Base-by-base conservation (phyloP, 257 asterid species). In the Solanum commersonii region DNA sequence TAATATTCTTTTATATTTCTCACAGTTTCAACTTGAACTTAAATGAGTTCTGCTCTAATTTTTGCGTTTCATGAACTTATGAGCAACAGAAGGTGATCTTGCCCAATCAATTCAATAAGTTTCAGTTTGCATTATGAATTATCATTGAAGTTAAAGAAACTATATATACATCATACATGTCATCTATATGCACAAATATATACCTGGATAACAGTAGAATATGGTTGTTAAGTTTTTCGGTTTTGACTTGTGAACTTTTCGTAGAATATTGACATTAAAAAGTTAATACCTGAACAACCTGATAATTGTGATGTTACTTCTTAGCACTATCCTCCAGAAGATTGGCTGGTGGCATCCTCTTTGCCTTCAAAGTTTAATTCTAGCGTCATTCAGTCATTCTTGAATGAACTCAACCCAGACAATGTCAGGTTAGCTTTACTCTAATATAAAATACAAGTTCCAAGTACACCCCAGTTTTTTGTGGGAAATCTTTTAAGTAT, bases 311-410 rank as follows among this genome's bases (percentile, higher is more conserved):
- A 88, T 86, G 84, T 59, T 56, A 16, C 89, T 65, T 91, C 92
- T 56, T 90, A 97, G 99, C 93, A 89, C 87, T 97, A 95, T 92
- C 99, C 98, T 83, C 95, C 98, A 77, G 83, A 92, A 90, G 99
- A 97, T 93, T 97, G 99, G 99, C 92, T 97, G 85, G 99, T 93
- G 87, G 98, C 97, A 87, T 94, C 99, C 72, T 97, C 99, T 88
- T 90, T 97, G 93, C 98, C 98, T 87, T 94, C 95, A 77, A 94
- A 91, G 88, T 97, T 93, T 86, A 91, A 88, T 86, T 90, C 96
- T 86, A 94, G 89, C 78, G 73, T 86, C 37, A 93, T 96, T 52
- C 93, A 90, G 90, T 93, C 95, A 87, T 94, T 95, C 88, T 68
- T 97, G 88, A 86, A 95, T 90, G 98, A 95, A 91, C 99, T 97